Evolutionary conservation across 306 rosid species (phyloP).

Genomic region (Potentilla sterilis): DNA sequence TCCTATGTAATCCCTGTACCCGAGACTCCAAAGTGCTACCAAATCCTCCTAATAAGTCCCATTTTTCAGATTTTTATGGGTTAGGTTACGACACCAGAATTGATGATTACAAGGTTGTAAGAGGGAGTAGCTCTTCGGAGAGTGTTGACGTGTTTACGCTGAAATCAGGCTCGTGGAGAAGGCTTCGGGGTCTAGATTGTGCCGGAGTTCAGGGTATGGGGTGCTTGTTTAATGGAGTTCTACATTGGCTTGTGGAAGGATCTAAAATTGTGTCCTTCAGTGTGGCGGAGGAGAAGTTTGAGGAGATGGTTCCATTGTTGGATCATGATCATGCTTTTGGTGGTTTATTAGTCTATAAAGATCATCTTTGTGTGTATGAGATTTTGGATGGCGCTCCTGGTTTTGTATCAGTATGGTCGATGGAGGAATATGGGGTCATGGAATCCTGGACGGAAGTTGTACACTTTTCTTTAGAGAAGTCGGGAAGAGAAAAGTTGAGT

Average conservation of each 20-base stretch:
- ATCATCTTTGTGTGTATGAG: background rate
- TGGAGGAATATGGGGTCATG: background rate
- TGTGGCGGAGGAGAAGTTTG: background rate
- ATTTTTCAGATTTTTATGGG: background rate
- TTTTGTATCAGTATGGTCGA: background rate
- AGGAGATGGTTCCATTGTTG: background rate
- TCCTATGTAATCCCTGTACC: background rate
- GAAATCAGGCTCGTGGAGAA: background rate
- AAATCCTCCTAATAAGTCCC: background rate
- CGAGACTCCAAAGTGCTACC: background rate
- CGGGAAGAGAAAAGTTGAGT: background rate
- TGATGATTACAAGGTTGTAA: background rate
- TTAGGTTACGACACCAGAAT: background rate
- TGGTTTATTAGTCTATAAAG: background rate
- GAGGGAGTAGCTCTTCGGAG: background rate
- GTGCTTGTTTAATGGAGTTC: slow-evolving; percentile 9
- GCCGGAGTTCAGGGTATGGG: background rate
- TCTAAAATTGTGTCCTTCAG: background rate
- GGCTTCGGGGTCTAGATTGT: background rate
- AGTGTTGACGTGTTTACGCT: background rate
- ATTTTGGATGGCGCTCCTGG: background rate
- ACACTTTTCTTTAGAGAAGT: background rate
- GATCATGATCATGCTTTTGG: background rate
- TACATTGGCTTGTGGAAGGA: background rate
- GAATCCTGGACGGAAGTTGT: background rate